Evolutionary conservation across 1,139 yeast species (phyloP), one percentile per base, ranked within the genome.

Genomic region (Debaryomyces robertsiae): DNA sequence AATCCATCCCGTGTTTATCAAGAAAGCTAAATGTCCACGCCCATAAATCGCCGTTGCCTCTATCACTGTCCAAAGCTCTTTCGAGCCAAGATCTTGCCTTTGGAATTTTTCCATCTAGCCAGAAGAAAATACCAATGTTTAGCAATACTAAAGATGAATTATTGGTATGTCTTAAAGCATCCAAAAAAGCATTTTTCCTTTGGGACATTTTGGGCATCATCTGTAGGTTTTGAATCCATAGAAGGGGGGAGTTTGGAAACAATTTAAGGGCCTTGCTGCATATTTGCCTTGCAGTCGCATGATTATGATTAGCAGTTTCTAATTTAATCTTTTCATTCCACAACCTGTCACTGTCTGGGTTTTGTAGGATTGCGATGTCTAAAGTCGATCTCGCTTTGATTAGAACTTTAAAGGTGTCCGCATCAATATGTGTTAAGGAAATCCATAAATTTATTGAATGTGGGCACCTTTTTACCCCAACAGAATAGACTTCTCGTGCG

Each of bases 51-150:
- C 96, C 98, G 55, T 72, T 75, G 11, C 62, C 65, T 1, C 67
- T 59, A 45, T 83, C 81, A n/a, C 69, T 67, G 9, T 33, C 42
- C 14, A 82, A 56, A 3, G 94, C 84, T 39, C 90, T 73, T 35
- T 84, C 84, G 48, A 90, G 78, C 93, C 96, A 91, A 11, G 81
- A 73, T 42, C 70, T 68, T 0, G 95, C 90, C 49, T 82, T 83
- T 2, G 75, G 62, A 30, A 71, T 62, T 50, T 86, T 87, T 0
- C 86, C 84, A 27, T 81, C 87, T 2, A 65, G 54, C 84, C 86
- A 86, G 50, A 89, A 82, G 46, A 79, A 78, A 5, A 74, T 64
- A 0, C 94, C 97, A 36, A 88, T 82, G 1, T 79, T 72, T 18
- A 80, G 50, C 17, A 91, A 65, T 1, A 91, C 76, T 24, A 72